Percentiles rank a stretch among this genome's conserved stretches.
phyloP scores from a whole-genome alignment of 768 basidiomycete genomes.

The Ramaria rubella region DNA sequence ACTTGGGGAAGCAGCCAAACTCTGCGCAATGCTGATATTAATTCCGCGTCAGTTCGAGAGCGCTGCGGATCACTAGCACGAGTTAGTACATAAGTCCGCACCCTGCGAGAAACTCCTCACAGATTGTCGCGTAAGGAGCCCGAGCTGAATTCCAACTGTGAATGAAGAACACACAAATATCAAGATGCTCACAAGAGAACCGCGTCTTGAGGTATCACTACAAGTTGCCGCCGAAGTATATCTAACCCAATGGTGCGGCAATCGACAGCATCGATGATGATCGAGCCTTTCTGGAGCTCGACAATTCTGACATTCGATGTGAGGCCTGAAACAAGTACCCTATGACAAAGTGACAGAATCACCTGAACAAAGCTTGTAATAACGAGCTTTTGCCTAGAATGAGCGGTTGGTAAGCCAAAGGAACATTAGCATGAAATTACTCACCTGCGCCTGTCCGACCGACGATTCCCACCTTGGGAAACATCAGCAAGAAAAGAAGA shows the following conservation, averaged over 20 bases:
- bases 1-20: conserved; percentile 52
- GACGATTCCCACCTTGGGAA: conserved; percentile 37
- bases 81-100: neutral
- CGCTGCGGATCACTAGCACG: conserved; percentile 45
- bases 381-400: conserved; percentile 55
- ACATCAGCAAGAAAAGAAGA: conserved; percentile 4
- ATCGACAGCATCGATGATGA: conserved; percentile 52
- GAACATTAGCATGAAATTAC: neutral
- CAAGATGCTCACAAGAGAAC: conserved; percentile 37
- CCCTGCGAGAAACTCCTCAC: conserved; percentile 18
- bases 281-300: conserved; percentile 49
- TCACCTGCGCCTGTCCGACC: conserved; percentile 42
- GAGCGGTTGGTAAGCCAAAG: neutral
- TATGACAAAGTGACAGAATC: too few relatives aligned
- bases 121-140: conserved; percentile 44
- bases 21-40: conserved; percentile 56
- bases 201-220: conserved; percentile 64
- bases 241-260: conserved; percentile 49
- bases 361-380: conserved; percentile 53
- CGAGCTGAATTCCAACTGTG: conserved; percentile 13
- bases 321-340: neutral
- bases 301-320: conserved; percentile 38
- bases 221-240: conserved; percentile 44
- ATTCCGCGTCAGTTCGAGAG: conserved; percentile 49
- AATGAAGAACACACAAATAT: conserved; percentile 13